These are phyloP conservation scores for Phytopythium litorale DNA, from an alignment of 352 stramenopile genomes.

Conservation along the genomic window DNA sequence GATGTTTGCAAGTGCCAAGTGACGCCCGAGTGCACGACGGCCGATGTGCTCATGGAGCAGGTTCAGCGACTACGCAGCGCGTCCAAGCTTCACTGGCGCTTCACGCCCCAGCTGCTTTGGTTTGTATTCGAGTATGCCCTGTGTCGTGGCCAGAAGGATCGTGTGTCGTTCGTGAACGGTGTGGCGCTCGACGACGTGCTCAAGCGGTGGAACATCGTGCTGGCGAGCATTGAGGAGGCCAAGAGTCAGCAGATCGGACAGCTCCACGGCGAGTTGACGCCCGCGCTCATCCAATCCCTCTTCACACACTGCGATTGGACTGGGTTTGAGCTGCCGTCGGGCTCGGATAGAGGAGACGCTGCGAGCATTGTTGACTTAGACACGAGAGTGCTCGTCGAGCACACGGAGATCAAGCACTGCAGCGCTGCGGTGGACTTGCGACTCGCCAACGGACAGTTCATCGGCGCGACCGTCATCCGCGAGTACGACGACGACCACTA, in stretches of 20 bases:
- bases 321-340: conserved; percentile 38
- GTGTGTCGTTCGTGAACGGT: conserved; percentile 39
- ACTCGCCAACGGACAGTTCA: conserved; percentile 24
- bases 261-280: conserved; percentile 56
- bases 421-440: conserved; percentile 44
- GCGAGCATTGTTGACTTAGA: conserved; percentile 21
- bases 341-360: not conserved
- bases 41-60: conserved; percentile 39
- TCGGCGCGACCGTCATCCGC: conserved; percentile 37
- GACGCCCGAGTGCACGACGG: conserved; percentile 24
- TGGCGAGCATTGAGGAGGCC: conserved; percentile 44
- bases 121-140: conserved; percentile 56
- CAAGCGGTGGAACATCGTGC: conserved; percentile 45
- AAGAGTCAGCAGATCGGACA: conserved; percentile 59
- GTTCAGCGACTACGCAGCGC: conserved; percentile 38
- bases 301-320: conserved; percentile 69
- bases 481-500: conserved; percentile 38
- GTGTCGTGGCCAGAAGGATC: conserved; percentile 43
- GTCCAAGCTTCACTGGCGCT: conserved; percentile 56
- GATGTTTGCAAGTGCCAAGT: conserved; percentile 44
- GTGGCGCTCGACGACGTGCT: conserved; percentile 48
- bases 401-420: conserved; percentile 33
- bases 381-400: conserved; percentile 27
- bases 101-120: conserved; percentile 59
- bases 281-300: conserved; percentile 44